Percentiles rank a stretch among this genome's conserved stretches.
phyloP scores from a whole-genome alignment of 768 basidiomycete genomes.

The Crassisporium funariophilum region DNA sequence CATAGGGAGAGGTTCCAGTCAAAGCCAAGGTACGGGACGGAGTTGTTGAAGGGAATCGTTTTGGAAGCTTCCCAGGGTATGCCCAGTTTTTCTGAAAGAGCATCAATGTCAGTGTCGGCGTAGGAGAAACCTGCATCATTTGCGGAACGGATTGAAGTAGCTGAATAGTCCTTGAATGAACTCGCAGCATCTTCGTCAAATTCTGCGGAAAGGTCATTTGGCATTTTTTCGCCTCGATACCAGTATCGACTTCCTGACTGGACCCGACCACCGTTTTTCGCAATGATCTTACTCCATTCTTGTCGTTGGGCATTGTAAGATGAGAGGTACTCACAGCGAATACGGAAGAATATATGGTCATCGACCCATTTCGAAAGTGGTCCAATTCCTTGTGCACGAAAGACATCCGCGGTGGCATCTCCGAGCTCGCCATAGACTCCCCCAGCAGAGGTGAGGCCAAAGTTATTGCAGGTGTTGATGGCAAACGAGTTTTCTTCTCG shows the following conservation, averaged over 20 bases:
- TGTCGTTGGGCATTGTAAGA: constrained; percentile 20
- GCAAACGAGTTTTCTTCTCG: constrained; percentile 18
- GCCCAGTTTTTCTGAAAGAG: constrained; percentile 27
- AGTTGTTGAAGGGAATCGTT: constrained; percentile 18
- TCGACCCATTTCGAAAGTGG: constrained; percentile 31
- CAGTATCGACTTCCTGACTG: constrained; percentile 9
- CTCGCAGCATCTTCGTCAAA: constrained; percentile 29
- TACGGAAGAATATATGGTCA: constrained; percentile 24
- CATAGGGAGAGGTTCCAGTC: constrained; percentile 27
- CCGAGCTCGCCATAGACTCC: not conserved
- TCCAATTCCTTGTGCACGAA: constrained; percentile 19
- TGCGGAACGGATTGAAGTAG: not conserved
- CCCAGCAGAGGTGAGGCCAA: constrained; percentile 18
- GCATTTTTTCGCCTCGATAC: constrained; percentile 21
- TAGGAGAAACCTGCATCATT: not conserved
- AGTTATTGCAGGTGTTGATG: constrained; percentile 24
- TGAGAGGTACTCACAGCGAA: constrained; percentile 16
- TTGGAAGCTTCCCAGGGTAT: constrained; percentile 35
- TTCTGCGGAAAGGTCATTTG: constrained; percentile 22
- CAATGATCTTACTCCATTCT: not conserved
- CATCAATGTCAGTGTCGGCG: constrained; percentile 11
- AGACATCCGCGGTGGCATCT: constrained; percentile 17
- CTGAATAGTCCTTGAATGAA: constrained; percentile 1
- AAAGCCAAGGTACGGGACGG: constrained; percentile 30
- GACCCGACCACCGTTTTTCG: not conserved